Evolutionary conservation across 306 rosid genomes (phyloP), one percentile per base, ranked within the genome.

Genomic region (Prunus mume): DNA sequence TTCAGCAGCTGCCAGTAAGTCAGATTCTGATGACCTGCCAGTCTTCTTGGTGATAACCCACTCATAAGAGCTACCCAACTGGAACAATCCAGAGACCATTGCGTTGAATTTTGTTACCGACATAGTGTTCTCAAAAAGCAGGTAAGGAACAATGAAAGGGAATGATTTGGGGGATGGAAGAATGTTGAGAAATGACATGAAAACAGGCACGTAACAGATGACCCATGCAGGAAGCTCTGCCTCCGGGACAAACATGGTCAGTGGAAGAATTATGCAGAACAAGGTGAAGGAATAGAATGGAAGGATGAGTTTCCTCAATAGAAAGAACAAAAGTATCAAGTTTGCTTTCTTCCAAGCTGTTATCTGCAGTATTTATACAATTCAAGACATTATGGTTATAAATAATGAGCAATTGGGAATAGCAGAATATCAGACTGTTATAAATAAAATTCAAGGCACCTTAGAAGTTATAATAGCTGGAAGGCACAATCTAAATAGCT

Each of bases 51-150:
- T 94, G 68, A 94, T 96, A 75, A 87, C 63, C 98, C 98, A 94
- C 87, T 94, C 97, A 30, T 94, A 91, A 24, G 98, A 94, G 86
- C 98, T 94, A 9, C 96, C 97, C 81, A 94, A 45, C 86, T 91
- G 97, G 87, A 94, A 91, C 69, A 94, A 87, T 51, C 98, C 97
- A 71, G 98, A 91, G 22, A 94, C 84, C 98, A 94, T 90, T 66
- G 98, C 97, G 60, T 94, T 94, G 91, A 91, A 94, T 82, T 94
- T 94, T 82, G 97, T 94, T 54, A 94, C 98, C 6, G 98, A 94
- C 98, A 94, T 94, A 43, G 98, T 94, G 75, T 93, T 93, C 73
- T 93, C 97, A 20, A 93, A 93, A 51, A 93, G 90, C 72, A 93
- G 97, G 87, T 93, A 93, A 38, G 98, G 98, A 73, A 91, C 92